These are phyloP conservation scores for Penicillium sp. DNA, from an alignment of 2,329 filamentous ascomycete genomes.

Conservation along the genomic window DNA sequence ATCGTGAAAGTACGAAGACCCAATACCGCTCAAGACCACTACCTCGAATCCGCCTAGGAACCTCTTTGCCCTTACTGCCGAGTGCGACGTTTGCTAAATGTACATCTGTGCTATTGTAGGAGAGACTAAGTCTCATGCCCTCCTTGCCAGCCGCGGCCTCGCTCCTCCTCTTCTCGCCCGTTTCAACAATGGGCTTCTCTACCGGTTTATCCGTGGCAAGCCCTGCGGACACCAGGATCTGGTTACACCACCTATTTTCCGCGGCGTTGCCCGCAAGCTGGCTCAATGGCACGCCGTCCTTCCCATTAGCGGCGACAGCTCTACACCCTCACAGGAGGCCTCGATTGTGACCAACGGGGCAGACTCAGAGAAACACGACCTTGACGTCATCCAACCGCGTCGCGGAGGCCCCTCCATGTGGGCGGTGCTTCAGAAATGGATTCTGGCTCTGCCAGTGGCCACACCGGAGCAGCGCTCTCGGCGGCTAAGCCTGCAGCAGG, in stretches of 20 bases:
- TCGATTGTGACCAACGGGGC: constrained; percentile 11
- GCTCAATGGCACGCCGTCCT: constrained; percentile 86
- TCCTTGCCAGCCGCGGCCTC: constrained; percentile 75
- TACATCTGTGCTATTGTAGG: constrained; percentile 41
- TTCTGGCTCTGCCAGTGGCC: constrained; percentile 69
- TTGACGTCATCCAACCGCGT: constrained; percentile 20
- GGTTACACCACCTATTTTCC: constrained; percentile 67
- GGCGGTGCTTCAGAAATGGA: constrained; percentile 96
- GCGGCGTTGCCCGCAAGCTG: constrained; percentile 74
- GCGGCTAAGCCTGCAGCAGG: constrained; percentile 64
- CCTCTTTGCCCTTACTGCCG: constrained; percentile 20
- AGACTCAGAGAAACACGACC: constrained; percentile 10
- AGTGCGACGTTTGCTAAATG: constrained; percentile 33
- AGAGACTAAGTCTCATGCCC: constrained; percentile 67
- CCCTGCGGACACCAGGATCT: constrained; percentile 78
- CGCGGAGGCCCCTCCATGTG: constrained; percentile 81
- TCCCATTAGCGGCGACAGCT: constrained; percentile 49
- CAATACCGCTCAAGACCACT: constrained; percentile 3
- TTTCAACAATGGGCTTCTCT: constrained; percentile 94
- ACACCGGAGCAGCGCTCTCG: constrained; percentile 65
- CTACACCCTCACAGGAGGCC: constrained; percentile 15
- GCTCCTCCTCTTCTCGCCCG: constrained; percentile 83
- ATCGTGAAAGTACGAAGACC: constrained; percentile 70
- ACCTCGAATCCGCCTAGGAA: not conserved
- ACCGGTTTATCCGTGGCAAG: constrained; percentile 78